Percentiles rank a stretch among this genome's conserved stretches.
Conservation (phyloP, 73 alveolate species). For the Paramecium sexaurelia region DNA sequence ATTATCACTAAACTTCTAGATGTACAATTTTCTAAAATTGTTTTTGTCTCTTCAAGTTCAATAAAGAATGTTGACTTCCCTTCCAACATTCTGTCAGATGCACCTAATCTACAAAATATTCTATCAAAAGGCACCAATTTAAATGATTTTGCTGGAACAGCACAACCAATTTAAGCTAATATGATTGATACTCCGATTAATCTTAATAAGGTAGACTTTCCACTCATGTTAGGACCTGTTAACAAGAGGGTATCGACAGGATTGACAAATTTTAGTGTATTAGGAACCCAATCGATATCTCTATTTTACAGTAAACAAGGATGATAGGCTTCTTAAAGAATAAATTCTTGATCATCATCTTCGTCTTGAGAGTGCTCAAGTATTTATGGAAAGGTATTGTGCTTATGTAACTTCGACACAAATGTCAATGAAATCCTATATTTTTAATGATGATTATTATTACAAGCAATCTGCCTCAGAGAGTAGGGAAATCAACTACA, state of each 20-base stretch:
- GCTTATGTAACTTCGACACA: conserved; percentile 53
- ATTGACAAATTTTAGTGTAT: conserved; percentile 67
- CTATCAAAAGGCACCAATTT: conserved; percentile 82
- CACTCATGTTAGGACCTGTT: conserved; percentile 99
- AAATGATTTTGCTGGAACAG: conserved; percentile 87
- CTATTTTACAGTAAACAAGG: conserved; percentile 80
- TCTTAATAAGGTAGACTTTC: conserved; percentile 94
- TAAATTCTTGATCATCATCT: neutral
- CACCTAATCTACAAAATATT: conserved; percentile 95
- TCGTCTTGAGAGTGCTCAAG: neutral
- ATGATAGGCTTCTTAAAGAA: conserved; percentile 76
- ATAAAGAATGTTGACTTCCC: conserved; percentile 92
- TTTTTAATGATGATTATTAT: neutral
- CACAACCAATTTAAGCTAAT: conserved; percentile 91
- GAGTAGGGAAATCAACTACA: neutral
- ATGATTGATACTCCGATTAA: conserved; percentile 85
- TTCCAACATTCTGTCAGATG: conserved; percentile 91
- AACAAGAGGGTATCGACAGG: conserved; percentile 72
- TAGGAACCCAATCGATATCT: conserved; percentile 75
- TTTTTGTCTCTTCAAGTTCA: conserved; percentile 92
- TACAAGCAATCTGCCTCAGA: neutral
- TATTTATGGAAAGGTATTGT: neutral
- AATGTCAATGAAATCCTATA: conserved; percentile 65
- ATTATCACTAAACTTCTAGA: conserved; percentile 81
- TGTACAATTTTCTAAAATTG: conserved; percentile 83